These are phyloP conservation scores for Achaetomium macrosporum DNA, from an alignment of 2,329 filamentous ascomycete species.

Conservation along the genomic window DNA sequence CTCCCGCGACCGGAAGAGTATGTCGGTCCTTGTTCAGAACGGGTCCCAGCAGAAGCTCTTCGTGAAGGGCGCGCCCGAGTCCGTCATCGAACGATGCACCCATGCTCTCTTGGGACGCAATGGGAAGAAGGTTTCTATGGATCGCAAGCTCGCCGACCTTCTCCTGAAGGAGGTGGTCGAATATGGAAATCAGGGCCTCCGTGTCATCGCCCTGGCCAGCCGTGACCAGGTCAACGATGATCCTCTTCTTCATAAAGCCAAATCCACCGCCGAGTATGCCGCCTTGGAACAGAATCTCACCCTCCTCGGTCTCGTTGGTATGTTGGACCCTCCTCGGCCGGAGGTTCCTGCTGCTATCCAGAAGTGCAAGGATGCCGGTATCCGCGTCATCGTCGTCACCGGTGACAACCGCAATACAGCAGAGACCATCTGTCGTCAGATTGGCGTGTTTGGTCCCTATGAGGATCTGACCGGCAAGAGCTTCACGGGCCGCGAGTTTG, in stretches of 20 bases:
- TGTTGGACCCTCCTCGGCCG: slow-evolving; percentile 92
- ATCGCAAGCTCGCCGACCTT: slow-evolving; percentile 61
- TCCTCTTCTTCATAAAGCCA: slow-evolving; percentile 65
- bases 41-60: slow-evolving; percentile 71
- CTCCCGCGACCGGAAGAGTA: slow-evolving; percentile 95
- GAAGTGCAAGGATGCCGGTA: slow-evolving; percentile 88
- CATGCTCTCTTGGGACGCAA: slow-evolving; percentile 70
- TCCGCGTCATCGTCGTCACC: slow-evolving; percentile 95
- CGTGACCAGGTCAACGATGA: slow-evolving; percentile 69
- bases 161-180: slow-evolving; percentile 76
- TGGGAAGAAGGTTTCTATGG: slow-evolving; percentile 70
- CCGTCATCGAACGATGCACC: slow-evolving; percentile 86
- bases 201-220: slow-evolving; percentile 88
- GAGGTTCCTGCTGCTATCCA: slow-evolving; percentile 82
- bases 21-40: slow-evolving; percentile 85
- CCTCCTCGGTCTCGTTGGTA: slow-evolving; percentile 85
- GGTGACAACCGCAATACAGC: slow-evolving; percentile 97
- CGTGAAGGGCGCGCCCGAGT: slow-evolving; percentile 94
- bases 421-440: slow-evolving; percentile 95
- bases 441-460: slow-evolving; percentile 78
- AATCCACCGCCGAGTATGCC: slow-evolving; percentile 76
- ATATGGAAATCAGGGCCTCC: slow-evolving; percentile 87
- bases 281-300: slow-evolving; percentile 92
- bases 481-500: slow-evolving; percentile 92
- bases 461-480: slow-evolving; percentile 89